phyloP scores from a whole-genome alignment of 1,139 yeast species.

The Pneumocystis canis region DNA sequence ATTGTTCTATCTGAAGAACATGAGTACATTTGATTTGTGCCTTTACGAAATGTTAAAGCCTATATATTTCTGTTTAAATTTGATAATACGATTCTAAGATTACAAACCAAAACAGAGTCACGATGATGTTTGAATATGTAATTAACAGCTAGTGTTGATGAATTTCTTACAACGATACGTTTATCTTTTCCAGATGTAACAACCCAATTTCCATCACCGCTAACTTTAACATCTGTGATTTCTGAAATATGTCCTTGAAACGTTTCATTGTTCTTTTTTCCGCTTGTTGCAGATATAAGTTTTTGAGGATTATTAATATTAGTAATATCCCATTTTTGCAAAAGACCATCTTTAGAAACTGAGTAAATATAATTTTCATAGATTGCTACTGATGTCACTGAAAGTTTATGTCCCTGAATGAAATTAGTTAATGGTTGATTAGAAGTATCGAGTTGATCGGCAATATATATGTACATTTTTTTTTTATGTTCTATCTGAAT shows the following conservation, averaged over 20 bases:
- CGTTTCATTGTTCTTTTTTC: slow-evolving; percentile 24
- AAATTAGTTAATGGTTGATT: slow-evolving; percentile 15
- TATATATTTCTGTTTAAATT: background rate
- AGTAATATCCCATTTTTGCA: slow-evolving; percentile 63
- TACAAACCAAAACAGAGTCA: slow-evolving; percentile 41
- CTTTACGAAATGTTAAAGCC: slow-evolving; percentile 62
- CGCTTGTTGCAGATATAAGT: slow-evolving; percentile 28
- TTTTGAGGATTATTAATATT: slow-evolving; percentile 38
- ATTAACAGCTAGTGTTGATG: slow-evolving; percentile 58
- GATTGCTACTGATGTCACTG: slow-evolving; percentile 27
- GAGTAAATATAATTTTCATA: slow-evolving; percentile 55
- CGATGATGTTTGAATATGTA: slow-evolving; percentile 59
- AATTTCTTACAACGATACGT: slow-evolving; percentile 70
- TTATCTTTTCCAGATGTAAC: slow-evolving; percentile 85
- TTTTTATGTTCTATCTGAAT: slow-evolving; percentile 19
- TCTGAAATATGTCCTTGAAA: slow-evolving; percentile 56
- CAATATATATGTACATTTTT: slow-evolving; percentile 8
- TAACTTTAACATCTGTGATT: slow-evolving; percentile 64
- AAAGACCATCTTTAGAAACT: slow-evolving; percentile 65
- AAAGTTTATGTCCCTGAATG: slow-evolving; percentile 32
- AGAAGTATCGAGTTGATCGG: background rate
- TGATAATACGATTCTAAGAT: background rate
- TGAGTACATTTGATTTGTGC: slow-evolving; percentile 73
- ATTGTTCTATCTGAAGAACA: slow-evolving; percentile 87
- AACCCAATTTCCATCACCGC: slow-evolving; percentile 73